Evolutionary conservation across 441 rosid genomes (phyloP).

Genomic region (Gossypium lobatum): DNA sequence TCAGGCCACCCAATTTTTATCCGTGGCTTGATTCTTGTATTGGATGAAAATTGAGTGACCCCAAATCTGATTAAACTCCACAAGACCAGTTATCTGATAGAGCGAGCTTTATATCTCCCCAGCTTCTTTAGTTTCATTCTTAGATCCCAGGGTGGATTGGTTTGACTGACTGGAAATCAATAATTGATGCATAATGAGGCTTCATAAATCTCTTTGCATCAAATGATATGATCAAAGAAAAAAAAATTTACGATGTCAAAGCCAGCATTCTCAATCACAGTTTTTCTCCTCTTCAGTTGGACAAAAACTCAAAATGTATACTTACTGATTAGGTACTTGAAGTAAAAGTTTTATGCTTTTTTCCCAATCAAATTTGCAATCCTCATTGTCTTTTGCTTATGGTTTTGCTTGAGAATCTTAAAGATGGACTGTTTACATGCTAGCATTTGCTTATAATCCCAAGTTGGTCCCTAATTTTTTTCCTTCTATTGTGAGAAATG

Average conservation of each 20-base stretch:
- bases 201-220: background rate
- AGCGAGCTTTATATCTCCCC: background rate
- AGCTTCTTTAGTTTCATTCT: background rate
- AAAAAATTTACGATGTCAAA: background rate
- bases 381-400: background rate
- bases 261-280: background rate
- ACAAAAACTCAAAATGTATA: background rate
- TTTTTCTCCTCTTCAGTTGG: background rate
- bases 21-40: background rate
- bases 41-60: slow-evolving; percentile 6
- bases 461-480: background rate
- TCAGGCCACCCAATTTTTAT: background rate
- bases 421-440: background rate
- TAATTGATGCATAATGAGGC: background rate
- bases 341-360: background rate
- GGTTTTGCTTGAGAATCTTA: background rate
- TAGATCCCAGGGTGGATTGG: background rate
- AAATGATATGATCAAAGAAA: background rate
- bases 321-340: background rate
- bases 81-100: background rate
- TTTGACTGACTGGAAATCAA: slow-evolving; percentile 5
- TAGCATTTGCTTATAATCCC: background rate
- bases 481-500: background rate
- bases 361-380: background rate
- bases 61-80: background rate